phyloP scores from a whole-genome alignment of 352 stramenopile species.

The Phytophthora cactorum region DNA sequence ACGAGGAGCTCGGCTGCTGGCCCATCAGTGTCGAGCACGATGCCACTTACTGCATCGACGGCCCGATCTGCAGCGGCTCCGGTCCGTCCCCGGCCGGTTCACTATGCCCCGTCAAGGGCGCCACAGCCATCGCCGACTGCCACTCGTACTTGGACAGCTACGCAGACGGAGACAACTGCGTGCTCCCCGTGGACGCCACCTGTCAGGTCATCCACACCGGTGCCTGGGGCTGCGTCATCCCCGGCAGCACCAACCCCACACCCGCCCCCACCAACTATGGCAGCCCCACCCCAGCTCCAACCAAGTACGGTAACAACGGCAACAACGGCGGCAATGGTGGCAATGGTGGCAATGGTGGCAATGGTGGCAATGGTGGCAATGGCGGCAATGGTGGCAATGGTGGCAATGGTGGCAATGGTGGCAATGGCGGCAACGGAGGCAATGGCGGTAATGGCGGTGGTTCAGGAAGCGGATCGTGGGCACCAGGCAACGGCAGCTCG shows the following conservation, averaged over 20 bases:
- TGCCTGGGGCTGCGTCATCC: constrained; percentile 68
- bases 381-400: no score
- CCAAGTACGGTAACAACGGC: constrained; percentile 22
- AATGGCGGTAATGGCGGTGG: constrained; percentile 10
- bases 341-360: no score
- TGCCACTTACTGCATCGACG: constrained; percentile 58
- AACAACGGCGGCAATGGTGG: neutral
- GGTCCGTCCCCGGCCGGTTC: constrained; percentile 34
- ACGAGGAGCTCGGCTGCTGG: constrained; percentile 47
- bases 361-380: no score
- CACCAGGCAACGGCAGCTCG: constrained; percentile 8
- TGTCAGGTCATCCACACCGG: constrained; percentile 73
- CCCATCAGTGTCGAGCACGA: constrained; percentile 52
- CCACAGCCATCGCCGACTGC: constrained; percentile 58
- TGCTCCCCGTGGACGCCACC: constrained; percentile 53
- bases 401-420: constrained; percentile 1
- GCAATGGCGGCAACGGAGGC: constrained; percentile 18
- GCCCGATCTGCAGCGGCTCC: constrained; percentile 50
- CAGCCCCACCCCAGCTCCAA: constrained; percentile 39
- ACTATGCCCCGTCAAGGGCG: constrained; percentile 53
- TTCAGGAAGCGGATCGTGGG: constrained; percentile 1
- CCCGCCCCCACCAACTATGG: constrained; percentile 35
- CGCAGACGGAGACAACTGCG: constrained; percentile 49
- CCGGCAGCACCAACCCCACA: constrained; percentile 22
- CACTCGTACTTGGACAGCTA: constrained; percentile 61